Conservation (phyloP, 495 filamentous ascomycete genomes). For the Aspergillus nanangensis region DNA sequence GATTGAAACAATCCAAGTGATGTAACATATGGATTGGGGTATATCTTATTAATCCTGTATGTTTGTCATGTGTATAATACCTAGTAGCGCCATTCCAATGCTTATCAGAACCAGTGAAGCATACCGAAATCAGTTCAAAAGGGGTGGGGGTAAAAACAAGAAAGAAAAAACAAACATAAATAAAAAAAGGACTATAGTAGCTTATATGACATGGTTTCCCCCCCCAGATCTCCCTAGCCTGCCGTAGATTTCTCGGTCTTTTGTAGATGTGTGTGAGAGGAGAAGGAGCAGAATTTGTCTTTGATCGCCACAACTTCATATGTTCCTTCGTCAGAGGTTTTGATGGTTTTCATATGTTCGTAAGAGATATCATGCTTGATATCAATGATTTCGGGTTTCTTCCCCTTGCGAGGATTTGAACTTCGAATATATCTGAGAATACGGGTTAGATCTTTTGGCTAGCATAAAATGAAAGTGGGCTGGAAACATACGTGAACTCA, state of each 20-base stretch:
- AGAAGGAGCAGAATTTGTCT: conserved; percentile 84
- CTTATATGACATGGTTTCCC: no score
- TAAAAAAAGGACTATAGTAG: no score
- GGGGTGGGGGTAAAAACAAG: conserved; percentile 5
- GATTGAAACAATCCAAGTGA: conserved; percentile 37
- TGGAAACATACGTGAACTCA: conserved; percentile 73
- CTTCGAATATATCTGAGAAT: conserved; percentile 70
- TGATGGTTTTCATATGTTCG: conserved; percentile 72
- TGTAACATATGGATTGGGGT: conserved; percentile 1
- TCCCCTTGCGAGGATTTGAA: conserved; percentile 72
- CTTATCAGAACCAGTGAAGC: conserved; percentile 13
- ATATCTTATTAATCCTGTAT: conserved; percentile 9
- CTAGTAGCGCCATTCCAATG: conserved; percentile 36
- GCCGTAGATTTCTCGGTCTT: conserved; percentile 36
- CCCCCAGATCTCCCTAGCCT: conserved; percentile 16
- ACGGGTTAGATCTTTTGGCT: conserved; percentile 8
- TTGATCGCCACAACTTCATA: conserved; percentile 96
- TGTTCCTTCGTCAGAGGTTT: conserved; percentile 85
- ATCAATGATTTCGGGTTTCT: conserved; percentile 75
- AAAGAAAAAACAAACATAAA: conserved; percentile 7
- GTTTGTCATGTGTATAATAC: conserved; percentile 14
- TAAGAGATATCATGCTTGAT: conserved; percentile 81
- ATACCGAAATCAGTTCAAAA: not conserved
- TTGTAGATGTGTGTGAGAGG: conserved; percentile 52
- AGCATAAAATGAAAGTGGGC: not conserved